Conservation (phyloP, 208 protist species). For the Novymonas esmeraldas region DNA sequence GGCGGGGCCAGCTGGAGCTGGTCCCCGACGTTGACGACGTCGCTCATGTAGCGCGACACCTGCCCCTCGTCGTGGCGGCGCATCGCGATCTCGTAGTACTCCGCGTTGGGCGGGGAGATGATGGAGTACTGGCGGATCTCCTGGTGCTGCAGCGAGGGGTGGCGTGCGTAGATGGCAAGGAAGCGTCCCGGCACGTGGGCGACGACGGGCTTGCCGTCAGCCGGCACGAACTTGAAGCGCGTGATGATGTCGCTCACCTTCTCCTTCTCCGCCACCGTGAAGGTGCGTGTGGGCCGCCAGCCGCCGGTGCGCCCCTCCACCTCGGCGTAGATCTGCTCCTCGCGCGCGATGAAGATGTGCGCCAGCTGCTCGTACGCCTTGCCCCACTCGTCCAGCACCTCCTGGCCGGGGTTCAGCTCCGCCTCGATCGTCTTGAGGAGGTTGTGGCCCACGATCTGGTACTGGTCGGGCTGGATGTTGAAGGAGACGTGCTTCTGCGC, state of each 20-base stretch:
- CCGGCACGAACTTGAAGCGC: constrained; percentile 38
- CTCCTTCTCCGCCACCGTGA: constrained; percentile 43
- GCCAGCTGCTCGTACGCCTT: constrained; percentile 53
- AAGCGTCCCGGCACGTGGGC: constrained; percentile 36
- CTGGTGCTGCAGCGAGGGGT: constrained; percentile 40
- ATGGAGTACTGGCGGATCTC: constrained; percentile 59
- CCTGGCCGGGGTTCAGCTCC: constrained; percentile 40
- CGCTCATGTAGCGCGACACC: constrained; percentile 46
- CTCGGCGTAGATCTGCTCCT: constrained; percentile 45
- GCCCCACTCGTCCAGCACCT: constrained; percentile 46
- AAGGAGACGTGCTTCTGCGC: constrained; percentile 51
- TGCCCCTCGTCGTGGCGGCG: constrained; percentile 40
- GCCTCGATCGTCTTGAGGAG: constrained; percentile 54
- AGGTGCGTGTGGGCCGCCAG: constrained; percentile 31
- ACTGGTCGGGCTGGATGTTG: constrained; percentile 39
- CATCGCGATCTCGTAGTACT: constrained; percentile 45
- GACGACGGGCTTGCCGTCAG: constrained; percentile 29
- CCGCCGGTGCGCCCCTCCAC: constrained; percentile 24
- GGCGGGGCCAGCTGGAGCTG: constrained; percentile 39
- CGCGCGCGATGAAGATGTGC: constrained; percentile 40
- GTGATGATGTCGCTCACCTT: constrained; percentile 42
- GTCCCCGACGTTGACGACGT: constrained; percentile 38
- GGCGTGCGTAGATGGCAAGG: constrained; percentile 38
- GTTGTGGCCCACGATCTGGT: constrained; percentile 52
- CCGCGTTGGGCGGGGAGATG: constrained; percentile 28